phyloP scores from a whole-genome alignment of 2,329 filamentous ascomycete species.

The Curvularia eragrostidis region DNA sequence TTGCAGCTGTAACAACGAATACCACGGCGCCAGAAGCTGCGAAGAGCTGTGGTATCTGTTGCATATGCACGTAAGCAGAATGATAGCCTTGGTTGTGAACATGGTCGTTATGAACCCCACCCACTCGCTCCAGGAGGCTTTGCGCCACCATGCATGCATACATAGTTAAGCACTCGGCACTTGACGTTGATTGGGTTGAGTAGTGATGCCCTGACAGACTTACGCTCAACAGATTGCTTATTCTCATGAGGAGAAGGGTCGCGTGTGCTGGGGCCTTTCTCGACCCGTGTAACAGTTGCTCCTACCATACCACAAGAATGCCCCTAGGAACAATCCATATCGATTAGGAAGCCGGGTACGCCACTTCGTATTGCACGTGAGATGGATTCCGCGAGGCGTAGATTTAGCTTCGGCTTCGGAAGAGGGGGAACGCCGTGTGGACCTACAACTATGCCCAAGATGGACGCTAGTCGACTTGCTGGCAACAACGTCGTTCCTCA shows the following conservation, averaged over 20 bases:
- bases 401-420: constrained; percentile 5
- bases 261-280: neutral
- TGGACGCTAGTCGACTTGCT: neutral
- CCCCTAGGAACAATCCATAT: neutral
- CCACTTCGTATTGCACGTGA: neutral
- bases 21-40: neutral
- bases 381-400: neutral
- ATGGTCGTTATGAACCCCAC: neutral
- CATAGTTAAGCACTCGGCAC: neutral
- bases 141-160: neutral
- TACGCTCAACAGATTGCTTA: neutral
- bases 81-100: neutral
- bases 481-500: neutral
- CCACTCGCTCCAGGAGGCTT: neutral
- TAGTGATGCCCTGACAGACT: neutral
- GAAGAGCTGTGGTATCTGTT: neutral
- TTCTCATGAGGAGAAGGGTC: neutral
- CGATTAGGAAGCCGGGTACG: neutral
- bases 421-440: neutral
- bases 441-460: neutral
- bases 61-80: neutral
- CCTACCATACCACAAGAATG: neutral
- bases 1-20: neutral
- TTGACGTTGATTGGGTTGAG: neutral
- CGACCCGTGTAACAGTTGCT: neutral